Percentiles rank a stretch among this genome's conserved stretches.
Evolutionary conservation across 345 rosid species (phyloP).

Genomic region (Ceriops tagal): DNA sequence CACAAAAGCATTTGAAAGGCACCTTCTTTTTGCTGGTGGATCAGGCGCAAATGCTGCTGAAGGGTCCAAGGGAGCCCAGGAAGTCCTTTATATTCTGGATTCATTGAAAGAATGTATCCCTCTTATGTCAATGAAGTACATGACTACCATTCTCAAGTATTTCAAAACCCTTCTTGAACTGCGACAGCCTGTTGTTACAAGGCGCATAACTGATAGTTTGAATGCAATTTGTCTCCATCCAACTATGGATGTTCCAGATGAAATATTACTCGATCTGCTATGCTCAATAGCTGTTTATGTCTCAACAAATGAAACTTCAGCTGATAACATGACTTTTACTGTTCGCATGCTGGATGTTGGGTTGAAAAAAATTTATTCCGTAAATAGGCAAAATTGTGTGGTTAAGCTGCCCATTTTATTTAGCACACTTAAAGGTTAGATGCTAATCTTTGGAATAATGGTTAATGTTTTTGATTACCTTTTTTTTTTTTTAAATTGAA

Average conservation of each 20-base stretch:
- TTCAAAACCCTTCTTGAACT: slow-evolving; percentile 61
- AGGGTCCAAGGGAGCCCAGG: slow-evolving; percentile 71
- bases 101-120: slow-evolving; percentile 80
- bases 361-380: slow-evolving; percentile 57
- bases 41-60: slow-evolving; percentile 47
- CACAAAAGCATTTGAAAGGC: slow-evolving; percentile 53
- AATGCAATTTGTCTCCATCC: slow-evolving; percentile 54
- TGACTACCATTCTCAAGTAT: slow-evolving; percentile 50
- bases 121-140: slow-evolving; percentile 53
- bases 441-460: neutral
- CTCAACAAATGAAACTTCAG: slow-evolving; percentile 59
- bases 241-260: slow-evolving; percentile 54
- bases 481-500: neutral
- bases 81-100: slow-evolving; percentile 59
- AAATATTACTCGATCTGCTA: slow-evolving; percentile 60
- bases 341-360: slow-evolving; percentile 81
- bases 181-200: slow-evolving; percentile 54
- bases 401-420: slow-evolving; percentile 67
- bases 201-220: slow-evolving; percentile 72
- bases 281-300: slow-evolving; percentile 48
- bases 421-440: slow-evolving; percentile 74
- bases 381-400: slow-evolving; percentile 61
- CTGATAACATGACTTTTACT: slow-evolving; percentile 62
- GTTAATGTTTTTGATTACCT: neutral
- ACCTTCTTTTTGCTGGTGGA: slow-evolving; percentile 65